A percentile compares a stretch with the other conserved stretches of the same genome.
Evolutionary conservation across 495 filamentous ascomycete species (phyloP).

Genomic region (Aspergillus panamensis): DNA sequence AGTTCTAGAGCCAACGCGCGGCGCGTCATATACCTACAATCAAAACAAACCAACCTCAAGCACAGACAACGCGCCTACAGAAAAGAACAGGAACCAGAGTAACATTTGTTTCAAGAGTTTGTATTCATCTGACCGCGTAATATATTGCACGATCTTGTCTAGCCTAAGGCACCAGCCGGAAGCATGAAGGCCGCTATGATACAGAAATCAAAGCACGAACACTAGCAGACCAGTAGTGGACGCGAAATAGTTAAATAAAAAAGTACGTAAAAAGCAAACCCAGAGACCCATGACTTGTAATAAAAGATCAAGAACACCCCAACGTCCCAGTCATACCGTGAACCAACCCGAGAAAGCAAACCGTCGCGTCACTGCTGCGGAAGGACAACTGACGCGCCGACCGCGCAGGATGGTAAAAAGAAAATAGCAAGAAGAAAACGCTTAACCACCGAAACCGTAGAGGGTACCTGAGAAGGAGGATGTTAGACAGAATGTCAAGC

Average conservation of each 20-base stretch:
- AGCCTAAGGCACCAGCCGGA: conserved; percentile 41
- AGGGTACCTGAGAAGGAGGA: conserved; percentile 56
- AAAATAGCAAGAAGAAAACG: conserved; percentile 35
- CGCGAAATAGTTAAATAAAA: conserved; percentile 40
- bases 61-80: too few species aligned
- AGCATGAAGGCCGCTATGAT: conserved; percentile 47
- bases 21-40: neutral
- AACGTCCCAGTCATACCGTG: conserved; percentile 52
- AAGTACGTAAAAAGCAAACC: conserved; percentile 42
- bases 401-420: conserved; percentile 34
- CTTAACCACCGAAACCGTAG: conserved; percentile 99
- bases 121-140: conserved; percentile 42
- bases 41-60: neutral
- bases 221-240: conserved; percentile 46
- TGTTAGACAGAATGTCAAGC: conserved; percentile 30
- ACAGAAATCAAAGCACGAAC: conserved; percentile 45
- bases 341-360: conserved; percentile 46
- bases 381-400: conserved; percentile 36
- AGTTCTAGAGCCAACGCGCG: neutral
- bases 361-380: conserved; percentile 35
- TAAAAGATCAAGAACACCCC: conserved; percentile 50
- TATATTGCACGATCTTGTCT: conserved; percentile 30
- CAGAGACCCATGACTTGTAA: conserved; percentile 49
- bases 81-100: neutral
- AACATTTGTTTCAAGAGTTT: conserved; percentile 30